These are phyloP conservation scores for Salix exigua DNA, from an alignment of 345 rosid genomes.

Conservation along the genomic window DNA sequence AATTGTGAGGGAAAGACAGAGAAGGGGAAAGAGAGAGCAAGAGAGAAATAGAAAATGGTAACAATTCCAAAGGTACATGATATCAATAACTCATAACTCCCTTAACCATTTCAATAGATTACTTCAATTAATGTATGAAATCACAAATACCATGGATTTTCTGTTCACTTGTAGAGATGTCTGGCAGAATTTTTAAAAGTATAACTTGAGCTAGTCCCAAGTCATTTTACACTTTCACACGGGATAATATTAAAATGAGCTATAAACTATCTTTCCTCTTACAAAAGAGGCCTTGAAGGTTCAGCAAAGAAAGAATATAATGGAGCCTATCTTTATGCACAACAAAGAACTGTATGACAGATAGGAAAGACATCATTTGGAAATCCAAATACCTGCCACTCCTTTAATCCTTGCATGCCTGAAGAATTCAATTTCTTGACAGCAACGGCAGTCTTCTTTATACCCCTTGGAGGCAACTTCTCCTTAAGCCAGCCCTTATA, in stretches of 20 bases:
- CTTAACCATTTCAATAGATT: not conserved
- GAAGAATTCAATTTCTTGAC: constrained; percentile 1
- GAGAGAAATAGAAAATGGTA: no score
- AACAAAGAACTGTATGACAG: not conserved
- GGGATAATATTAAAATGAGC: not conserved
- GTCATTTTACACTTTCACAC: not conserved
- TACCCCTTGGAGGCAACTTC: constrained; percentile 1
- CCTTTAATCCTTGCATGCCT: constrained; percentile 15
- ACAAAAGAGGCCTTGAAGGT: not conserved
- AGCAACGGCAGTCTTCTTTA: constrained; percentile 12
- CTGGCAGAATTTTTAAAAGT: not conserved
- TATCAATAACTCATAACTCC: not conserved
- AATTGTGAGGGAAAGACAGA: no score
- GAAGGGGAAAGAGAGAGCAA: no score
- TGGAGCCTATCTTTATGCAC: not conserved
- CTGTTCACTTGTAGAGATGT: not conserved
- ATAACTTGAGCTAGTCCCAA: not conserved
- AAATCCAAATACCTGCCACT: constrained; percentile 12
- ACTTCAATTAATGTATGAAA: not conserved
- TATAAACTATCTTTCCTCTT: not conserved
- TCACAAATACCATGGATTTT: not conserved
- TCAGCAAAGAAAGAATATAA: not conserved
- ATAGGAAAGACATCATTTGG: not conserved
- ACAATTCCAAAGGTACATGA: no score
- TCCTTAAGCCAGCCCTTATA: constrained; percentile 21